phyloP scores from a whole-genome alignment of 2,329 filamentous ascomycete species.

The Stagonosporopsis chrysanthemi region DNA sequence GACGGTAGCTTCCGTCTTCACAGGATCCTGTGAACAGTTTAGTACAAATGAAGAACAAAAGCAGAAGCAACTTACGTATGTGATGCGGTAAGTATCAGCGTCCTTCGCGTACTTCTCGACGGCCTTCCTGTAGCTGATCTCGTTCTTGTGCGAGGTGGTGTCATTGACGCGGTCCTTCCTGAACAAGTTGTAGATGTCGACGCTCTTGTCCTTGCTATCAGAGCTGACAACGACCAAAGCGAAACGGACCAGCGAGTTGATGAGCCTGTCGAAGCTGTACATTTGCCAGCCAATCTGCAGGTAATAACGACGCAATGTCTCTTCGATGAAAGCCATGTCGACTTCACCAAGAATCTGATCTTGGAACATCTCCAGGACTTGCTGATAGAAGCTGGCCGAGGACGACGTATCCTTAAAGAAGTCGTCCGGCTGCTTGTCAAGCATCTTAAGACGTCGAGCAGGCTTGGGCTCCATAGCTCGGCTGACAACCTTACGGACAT shows the following conservation, averaged over 20 bases:
- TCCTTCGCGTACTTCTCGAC: slow-evolving; percentile 94
- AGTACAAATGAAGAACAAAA: slow-evolving; percentile 22
- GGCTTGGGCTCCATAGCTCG: slow-evolving; percentile 79
- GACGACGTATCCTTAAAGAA: slow-evolving; percentile 74
- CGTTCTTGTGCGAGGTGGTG: slow-evolving; percentile 86
- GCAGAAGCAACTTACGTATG: slow-evolving; percentile 74
- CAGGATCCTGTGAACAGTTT: slow-evolving; percentile 54
- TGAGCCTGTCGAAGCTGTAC: slow-evolving; percentile 89
- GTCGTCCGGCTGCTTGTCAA: slow-evolving; percentile 75
- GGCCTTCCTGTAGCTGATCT: slow-evolving; percentile 89
- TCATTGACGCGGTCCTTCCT: slow-evolving; percentile 80
- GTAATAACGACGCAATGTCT: slow-evolving; percentile 90
- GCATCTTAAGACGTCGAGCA: slow-evolving; percentile 81
- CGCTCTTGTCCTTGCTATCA: slow-evolving; percentile 91
- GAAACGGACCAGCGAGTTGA: slow-evolving; percentile 80
- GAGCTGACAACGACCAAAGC: slow-evolving; percentile 82
- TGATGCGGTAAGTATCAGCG: slow-evolving; percentile 86
- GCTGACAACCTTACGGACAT: slow-evolving; percentile 75
- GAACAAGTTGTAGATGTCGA: slow-evolving; percentile 88
- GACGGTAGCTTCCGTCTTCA: slow-evolving; percentile 75
- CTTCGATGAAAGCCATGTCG: slow-evolving; percentile 84
- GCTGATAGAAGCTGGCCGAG: slow-evolving; percentile 79
- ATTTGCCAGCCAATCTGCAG: slow-evolving; percentile 89
- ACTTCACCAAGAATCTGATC: slow-evolving; percentile 83
- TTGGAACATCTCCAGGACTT: slow-evolving; percentile 84